Conservation (phyloP, 257 asterid genomes). For the Nicotiana attenuata region DNA sequence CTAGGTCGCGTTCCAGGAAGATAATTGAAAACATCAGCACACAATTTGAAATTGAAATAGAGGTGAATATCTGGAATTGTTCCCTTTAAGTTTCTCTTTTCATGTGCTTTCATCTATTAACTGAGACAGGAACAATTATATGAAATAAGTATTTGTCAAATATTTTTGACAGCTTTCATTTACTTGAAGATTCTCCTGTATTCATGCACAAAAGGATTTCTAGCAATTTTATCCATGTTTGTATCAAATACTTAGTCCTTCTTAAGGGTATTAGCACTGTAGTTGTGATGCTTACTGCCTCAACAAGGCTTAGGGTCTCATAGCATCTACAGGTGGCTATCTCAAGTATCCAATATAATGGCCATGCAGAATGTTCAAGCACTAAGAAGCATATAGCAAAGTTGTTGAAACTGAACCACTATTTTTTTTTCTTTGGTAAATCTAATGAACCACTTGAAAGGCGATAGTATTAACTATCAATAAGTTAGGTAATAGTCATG, state of each 20-base stretch:
- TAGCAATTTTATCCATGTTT: neutral
- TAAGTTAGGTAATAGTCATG: neutral
- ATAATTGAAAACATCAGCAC: constrained; percentile 50
- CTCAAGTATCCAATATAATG: no score
- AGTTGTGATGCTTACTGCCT: neutral
- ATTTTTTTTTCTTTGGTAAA: no score
- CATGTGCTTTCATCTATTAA: neutral
- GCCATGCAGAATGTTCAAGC: neutral
- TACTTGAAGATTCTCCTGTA: neutral
- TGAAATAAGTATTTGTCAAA: neutral
- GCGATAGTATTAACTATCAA: neutral
- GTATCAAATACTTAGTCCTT: neutral
- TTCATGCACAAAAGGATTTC: no score
- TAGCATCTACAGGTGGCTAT: neutral
- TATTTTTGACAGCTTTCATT: neutral
- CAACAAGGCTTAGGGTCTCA: neutral
- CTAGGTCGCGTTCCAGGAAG: constrained; percentile 81
- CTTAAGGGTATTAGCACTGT: neutral
- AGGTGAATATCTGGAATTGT: constrained; percentile 38
- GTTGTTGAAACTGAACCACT: neutral
- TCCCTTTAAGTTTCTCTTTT: neutral
- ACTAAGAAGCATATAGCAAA: neutral
- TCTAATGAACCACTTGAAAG: neutral
- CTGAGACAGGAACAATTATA: neutral
- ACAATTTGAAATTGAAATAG: constrained; percentile 59